Evolutionary conservation across 192 early-diverging fungal genomes (phyloP).

Genomic region (Linnemannia hyalina): DNA sequence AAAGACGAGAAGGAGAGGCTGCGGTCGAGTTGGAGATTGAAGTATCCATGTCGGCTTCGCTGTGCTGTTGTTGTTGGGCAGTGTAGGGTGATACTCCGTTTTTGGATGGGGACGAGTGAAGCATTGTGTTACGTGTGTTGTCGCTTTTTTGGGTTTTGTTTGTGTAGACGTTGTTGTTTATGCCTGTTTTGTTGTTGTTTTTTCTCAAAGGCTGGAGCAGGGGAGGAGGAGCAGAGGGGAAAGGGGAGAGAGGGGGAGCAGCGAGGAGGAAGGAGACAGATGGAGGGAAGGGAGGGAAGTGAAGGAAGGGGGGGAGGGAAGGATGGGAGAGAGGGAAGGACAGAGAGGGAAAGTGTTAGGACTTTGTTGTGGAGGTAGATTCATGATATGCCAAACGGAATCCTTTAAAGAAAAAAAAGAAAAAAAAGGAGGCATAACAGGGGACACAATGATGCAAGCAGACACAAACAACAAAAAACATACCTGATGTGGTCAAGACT

Average conservation of each 20-base stretch:
- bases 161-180: background rate
- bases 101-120: conserved; percentile 26
- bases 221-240: too few species aligned
- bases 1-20: conserved; percentile 3
- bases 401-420: background rate
- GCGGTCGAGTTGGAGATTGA: background rate
- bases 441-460: conserved; percentile 15
- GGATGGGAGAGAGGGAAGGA: background rate
- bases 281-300: background rate
- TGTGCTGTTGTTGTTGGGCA: conserved; percentile 14
- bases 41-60: conserved; percentile 21
- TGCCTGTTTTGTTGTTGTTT: background rate
- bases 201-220: background rate
- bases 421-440: conserved; percentile 33
- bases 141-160: background rate
- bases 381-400: conserved; percentile 40
- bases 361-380: conserved; percentile 10
- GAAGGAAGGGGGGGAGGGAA: background rate
- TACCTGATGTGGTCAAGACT: conserved; percentile 26
- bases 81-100: conserved; percentile 5
- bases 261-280: background rate
- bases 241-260: background rate
- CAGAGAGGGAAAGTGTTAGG: background rate
- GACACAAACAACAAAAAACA: conserved; percentile 11
- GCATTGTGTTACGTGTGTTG: conserved; percentile 16